A percentile compares a stretch with the other conserved stretches of the same genome.
Evolutionary conservation across 768 basidiomycete species (phyloP).

Genomic region (Kwoniella sp.): DNA sequence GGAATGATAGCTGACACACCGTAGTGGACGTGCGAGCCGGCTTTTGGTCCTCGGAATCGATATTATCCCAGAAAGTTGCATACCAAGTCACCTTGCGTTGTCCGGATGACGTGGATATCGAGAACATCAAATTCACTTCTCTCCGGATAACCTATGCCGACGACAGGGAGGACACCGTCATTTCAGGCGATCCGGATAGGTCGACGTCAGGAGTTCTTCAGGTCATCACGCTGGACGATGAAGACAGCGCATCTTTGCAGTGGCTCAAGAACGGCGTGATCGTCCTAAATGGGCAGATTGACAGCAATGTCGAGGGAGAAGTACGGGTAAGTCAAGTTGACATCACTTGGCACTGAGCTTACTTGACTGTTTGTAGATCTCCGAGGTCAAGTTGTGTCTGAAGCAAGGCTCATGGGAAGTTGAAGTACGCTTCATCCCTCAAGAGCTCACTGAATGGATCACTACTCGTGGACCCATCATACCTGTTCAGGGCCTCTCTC

Average conservation of each 20-base stretch:
- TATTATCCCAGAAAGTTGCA: conserved; percentile 65
- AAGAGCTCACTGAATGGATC: conserved; percentile 21
- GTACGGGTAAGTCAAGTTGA: conserved; percentile 62
- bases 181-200: conserved; percentile 48
- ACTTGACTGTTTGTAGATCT: conserved; percentile 23
- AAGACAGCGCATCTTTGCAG: conserved; percentile 60
- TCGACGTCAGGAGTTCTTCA: background rate
- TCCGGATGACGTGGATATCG: conserved; percentile 61
- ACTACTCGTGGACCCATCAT: conserved; percentile 16
- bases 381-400: conserved; percentile 47
- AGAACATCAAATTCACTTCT: conserved; percentile 66
- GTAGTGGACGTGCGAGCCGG: conserved; percentile 68
- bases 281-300: conserved; percentile 67
- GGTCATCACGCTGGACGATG: conserved; percentile 58
- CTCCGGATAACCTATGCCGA: conserved; percentile 67
- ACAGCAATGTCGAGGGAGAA: conserved; percentile 61
- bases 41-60: conserved; percentile 72
- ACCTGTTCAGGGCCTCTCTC: conserved; percentile 16
- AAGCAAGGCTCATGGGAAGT: conserved; percentile 70
- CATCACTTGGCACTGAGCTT: background rate
- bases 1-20: conserved; percentile 57
- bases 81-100: conserved; percentile 75
- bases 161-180: conserved; percentile 60
- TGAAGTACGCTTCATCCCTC: conserved; percentile 64
- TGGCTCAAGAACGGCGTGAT: conserved; percentile 65